These are phyloP conservation scores for Populus ilicifolia DNA, from an alignment of 345 rosid species.

Conservation along the genomic window DNA sequence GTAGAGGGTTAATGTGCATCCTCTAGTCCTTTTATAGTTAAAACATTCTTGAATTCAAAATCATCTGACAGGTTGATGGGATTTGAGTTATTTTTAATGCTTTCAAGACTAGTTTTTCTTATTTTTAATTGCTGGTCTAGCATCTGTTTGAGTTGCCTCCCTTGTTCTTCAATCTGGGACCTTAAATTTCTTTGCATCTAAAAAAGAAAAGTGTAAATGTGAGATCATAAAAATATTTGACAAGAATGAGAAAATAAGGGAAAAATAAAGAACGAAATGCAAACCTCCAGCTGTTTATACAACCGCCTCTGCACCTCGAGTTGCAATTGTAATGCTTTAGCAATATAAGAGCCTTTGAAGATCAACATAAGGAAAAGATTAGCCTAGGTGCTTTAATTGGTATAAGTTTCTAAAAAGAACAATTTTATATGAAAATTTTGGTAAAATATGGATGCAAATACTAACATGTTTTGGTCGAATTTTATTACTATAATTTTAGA, in stretches of 20 bases:
- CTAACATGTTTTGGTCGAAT: constrained; percentile 1
- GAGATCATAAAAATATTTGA: not conserved
- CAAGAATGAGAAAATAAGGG: not conserved
- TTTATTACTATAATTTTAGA: not conserved
- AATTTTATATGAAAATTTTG: not conserved
- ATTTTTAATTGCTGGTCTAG: constrained; percentile 19
- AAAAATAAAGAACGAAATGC: not conserved
- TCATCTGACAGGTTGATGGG: no score
- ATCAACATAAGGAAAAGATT: not conserved
- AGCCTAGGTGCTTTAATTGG: not conserved
- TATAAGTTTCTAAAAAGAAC: not conserved
- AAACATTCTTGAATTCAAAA: no score
- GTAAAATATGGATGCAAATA: not conserved
- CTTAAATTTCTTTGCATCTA: constrained; percentile 34
- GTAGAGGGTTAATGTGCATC: no score
- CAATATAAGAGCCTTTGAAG: constrained; percentile 20
- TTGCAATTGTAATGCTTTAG: constrained; percentile 29
- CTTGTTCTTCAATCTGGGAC: constrained; percentile 34
- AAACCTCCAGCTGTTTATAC: constrained; percentile 37
- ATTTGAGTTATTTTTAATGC: not conserved
- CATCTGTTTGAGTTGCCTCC: constrained; percentile 28
- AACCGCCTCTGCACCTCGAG: constrained; percentile 30
- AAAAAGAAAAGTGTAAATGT: not conserved
- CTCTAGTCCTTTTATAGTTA: no score
- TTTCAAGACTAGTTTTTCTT: not conserved